A percentile compares a stretch with the other conserved stretches of the same genome.
phyloP scores from a whole-genome alignment of 768 basidiomycete genomes.

The Leucosporidium yakuticum region DNA sequence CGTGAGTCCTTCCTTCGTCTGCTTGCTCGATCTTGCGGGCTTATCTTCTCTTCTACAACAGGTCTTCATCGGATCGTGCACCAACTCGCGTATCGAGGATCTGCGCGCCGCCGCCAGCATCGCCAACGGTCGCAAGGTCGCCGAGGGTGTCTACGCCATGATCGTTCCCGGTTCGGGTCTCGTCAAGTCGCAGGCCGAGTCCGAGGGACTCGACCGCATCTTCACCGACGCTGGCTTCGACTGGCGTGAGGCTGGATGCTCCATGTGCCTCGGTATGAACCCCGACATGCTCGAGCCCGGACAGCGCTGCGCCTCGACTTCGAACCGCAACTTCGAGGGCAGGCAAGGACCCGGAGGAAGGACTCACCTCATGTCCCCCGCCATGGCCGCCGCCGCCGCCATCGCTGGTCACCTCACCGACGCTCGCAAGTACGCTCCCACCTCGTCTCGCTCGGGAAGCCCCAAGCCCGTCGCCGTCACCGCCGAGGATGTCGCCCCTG shows the following conservation, averaged over 20 bases:
- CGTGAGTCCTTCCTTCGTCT: slow-evolving; percentile 20
- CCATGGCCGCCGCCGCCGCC: slow-evolving; percentile 88
- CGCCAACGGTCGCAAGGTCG: slow-evolving; percentile 65
- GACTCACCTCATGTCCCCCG: slow-evolving; percentile 81
- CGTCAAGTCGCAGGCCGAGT: slow-evolving; percentile 84
- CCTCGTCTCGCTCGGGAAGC: slow-evolving; percentile 16
- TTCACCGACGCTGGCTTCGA: slow-evolving; percentile 90
- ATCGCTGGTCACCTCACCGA: slow-evolving; percentile 78
- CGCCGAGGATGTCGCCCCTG: slow-evolving; percentile 31
- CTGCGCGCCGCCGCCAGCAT: slow-evolving; percentile 77
- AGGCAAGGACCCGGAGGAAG: slow-evolving; percentile 79
- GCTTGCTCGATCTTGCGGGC: no score
- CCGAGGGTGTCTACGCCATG: slow-evolving; percentile 73
- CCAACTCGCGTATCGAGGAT: slow-evolving; percentile 89
- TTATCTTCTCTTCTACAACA: not conserved
- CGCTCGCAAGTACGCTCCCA: slow-evolving; percentile 64
- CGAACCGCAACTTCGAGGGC: slow-evolving; percentile 89
- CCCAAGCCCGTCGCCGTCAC: slow-evolving; percentile 35
- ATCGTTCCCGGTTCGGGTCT: slow-evolving; percentile 86
- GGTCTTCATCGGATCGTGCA: slow-evolving; percentile 90
- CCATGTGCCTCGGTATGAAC: slow-evolving; percentile 96
- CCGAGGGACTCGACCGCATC: slow-evolving; percentile 74
- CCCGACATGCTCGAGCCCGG: slow-evolving; percentile 79
- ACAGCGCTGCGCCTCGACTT: slow-evolving; percentile 79
- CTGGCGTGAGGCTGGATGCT: slow-evolving; percentile 92